Evolutionary conservation across 257 asterid genomes (phyloP).

Genomic region (Capsicum baccatum): DNA sequence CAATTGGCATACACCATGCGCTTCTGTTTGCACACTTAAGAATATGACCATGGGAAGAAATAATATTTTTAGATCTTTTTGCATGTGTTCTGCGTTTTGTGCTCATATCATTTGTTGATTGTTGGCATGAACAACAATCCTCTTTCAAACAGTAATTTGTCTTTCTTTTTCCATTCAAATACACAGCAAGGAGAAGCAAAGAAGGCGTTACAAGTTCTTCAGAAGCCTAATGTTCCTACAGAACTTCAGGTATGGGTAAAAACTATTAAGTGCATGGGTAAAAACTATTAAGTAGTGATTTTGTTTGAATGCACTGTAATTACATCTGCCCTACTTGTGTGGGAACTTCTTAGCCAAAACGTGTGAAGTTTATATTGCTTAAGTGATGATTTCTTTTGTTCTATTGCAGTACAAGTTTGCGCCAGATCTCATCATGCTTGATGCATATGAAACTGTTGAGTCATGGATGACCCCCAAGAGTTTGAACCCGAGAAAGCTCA

Average conservation of each 20-base stretch:
- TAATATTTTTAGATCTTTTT: neutral
- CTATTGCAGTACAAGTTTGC: constrained; percentile 93
- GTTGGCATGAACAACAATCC: constrained; percentile 2
- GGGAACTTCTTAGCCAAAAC: too few species aligned
- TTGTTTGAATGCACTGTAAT: neutral
- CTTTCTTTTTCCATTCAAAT: constrained; percentile 28
- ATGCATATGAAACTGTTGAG: constrained; percentile 98
- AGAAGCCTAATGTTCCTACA: constrained; percentile 83
- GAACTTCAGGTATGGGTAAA: constrained; percentile 78
- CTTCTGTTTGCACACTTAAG: neutral
- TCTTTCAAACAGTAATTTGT: neutral
- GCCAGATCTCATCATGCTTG: constrained; percentile 95
- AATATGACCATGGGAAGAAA: constrained; percentile 17
- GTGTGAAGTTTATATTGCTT: too few species aligned
- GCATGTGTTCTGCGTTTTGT: neutral
- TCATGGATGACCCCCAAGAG: constrained; percentile 94
- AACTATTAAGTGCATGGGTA: neutral
- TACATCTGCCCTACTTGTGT: neutral
- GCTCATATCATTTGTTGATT: constrained; percentile 5
- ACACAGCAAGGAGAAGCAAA: constrained; percentile 94
- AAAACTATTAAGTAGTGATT: neutral
- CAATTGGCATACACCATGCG: constrained; percentile 7
- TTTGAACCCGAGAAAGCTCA: constrained; percentile 90
- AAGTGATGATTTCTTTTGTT: constrained; percentile 17
- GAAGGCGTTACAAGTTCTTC: constrained; percentile 95